Base-by-base conservation (phyloP, 1,139 yeast species). In the Taiozyma sp. region DNA sequence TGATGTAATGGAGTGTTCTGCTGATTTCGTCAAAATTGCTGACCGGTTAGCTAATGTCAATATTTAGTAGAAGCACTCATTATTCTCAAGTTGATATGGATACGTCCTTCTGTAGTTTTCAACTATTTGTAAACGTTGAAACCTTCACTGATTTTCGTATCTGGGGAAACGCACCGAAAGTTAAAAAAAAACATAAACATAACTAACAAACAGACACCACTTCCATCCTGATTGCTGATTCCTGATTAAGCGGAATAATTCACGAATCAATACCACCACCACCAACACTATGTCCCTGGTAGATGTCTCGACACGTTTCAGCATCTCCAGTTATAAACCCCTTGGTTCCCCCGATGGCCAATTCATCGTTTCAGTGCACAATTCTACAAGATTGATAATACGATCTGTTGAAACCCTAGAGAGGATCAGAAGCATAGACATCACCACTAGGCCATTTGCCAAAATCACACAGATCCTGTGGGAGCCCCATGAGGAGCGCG, bases 401-500 rank as follows among this genome's bases (percentile, higher is more conserved):
- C 43, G 60, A 28, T 49, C 51, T 5, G 19, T 57, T 8, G 42
- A 44, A n/a, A 44, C 54, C 2, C 47, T 57, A n/a, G 55, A 54
- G 9, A 27, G 52, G 12, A 22, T 50, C 6, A 44, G 54, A 16
- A 48, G 54, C 23, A 29, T 54, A 5, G 16, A 47, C 3, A 44
- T 53, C 13, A 38, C 41, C 2, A 28, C 47, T 3, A 38, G 36
- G n/a, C 34, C 40, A 12, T 56, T 49, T 30, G 28, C 50, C 13
- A 54, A 51, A 38, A 50, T 58, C 3, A 44, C 56, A 36, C 59
- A 57, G 49, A 42, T 58, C 4, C 6, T 42, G 4, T 58, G 61
- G 61, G 60, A 56, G 29, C 61, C 58, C 1, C 2, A 23, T 4
- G 45, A n/a, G 24, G 34, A 49, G 5, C 27, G 2, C 27, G 48